These are phyloP conservation scores for Pythium apleroticum DNA, from an alignment of 352 stramenopile species.

Conservation along the genomic window DNA sequence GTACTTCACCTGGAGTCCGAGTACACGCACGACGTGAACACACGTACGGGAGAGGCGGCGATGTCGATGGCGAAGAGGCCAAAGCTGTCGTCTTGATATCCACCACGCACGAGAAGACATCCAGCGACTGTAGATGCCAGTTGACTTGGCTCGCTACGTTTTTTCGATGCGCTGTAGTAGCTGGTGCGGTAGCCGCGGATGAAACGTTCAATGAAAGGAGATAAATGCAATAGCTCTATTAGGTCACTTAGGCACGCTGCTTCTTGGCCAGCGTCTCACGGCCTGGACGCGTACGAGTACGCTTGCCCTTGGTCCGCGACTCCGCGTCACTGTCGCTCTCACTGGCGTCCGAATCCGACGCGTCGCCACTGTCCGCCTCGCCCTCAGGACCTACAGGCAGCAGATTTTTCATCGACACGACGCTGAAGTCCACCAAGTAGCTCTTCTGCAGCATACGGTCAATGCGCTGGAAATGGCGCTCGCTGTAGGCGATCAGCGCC, in stretches of 20 bases:
- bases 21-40: not conserved
- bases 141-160: too few relatives aligned
- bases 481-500: constrained; percentile 95
- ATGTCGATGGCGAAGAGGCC: not conserved
- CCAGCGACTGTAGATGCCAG: too few relatives aligned
- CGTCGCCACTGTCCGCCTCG: constrained; percentile 22
- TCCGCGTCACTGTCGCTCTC: constrained; percentile 26
- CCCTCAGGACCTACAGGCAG: constrained; percentile 45
- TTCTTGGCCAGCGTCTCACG: constrained; percentile 19
- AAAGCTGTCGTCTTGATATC: not conserved
- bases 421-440: constrained; percentile 96
- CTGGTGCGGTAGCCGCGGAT: too few relatives aligned
- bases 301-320: constrained; percentile 24
- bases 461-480: constrained; percentile 96
- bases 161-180: too few relatives aligned
- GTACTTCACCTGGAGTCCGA: not conserved
- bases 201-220: not conserved
- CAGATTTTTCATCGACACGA: constrained; percentile 86
- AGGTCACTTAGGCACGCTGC: constrained; percentile 21
- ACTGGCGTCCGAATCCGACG: constrained; percentile 18
- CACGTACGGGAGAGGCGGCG: not conserved
- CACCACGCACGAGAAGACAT: not conserved
- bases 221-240: constrained; percentile 8
- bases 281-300: not conserved
- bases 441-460: constrained; percentile 95